Evolutionary conservation across 306 rosid species (phyloP).

Genomic region (Pyrus communis): DNA sequence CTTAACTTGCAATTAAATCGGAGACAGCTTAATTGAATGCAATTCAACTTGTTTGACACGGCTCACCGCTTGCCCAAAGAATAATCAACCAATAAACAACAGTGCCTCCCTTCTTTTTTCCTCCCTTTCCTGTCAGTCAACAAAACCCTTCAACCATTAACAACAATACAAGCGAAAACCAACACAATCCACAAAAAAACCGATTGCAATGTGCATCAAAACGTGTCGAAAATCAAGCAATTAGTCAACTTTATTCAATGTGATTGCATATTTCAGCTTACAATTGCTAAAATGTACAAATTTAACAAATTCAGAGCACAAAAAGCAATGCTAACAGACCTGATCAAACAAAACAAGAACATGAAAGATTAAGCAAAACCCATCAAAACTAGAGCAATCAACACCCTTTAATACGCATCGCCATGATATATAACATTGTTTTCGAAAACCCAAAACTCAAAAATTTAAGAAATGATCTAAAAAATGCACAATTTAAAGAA

Average conservation of each 20-base stretch:
- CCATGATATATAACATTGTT: neutral
- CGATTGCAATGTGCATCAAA: neutral
- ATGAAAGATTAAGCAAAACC: neutral
- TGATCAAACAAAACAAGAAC: neutral
- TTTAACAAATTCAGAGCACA: neutral
- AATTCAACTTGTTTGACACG: slow-evolving; percentile 10
- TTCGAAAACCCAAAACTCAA: neutral
- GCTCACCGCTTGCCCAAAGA: slow-evolving; percentile 10
- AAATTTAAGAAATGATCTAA: neutral
- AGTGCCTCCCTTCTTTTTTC: neutral
- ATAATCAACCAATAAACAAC: slow-evolving; percentile 7
- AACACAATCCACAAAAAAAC: neutral
- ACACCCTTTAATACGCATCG: neutral
- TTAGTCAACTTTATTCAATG: neutral
- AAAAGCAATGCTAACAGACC: neutral
- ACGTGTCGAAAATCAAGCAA: neutral
- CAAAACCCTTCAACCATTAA: slow-evolving; percentile 30
- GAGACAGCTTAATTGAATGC: slow-evolving; percentile 15
- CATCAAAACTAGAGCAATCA: neutral
- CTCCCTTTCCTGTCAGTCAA: slow-evolving; percentile 10
- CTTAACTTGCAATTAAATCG: slow-evolving; percentile 13
- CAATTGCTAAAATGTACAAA: neutral
- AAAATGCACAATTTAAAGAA: neutral
- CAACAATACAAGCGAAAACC: neutral
- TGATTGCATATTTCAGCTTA: neutral